phyloP scores from a whole-genome alignment of 2,329 filamentous ascomycete species.

The Ophiocordyceps australis region DNA sequence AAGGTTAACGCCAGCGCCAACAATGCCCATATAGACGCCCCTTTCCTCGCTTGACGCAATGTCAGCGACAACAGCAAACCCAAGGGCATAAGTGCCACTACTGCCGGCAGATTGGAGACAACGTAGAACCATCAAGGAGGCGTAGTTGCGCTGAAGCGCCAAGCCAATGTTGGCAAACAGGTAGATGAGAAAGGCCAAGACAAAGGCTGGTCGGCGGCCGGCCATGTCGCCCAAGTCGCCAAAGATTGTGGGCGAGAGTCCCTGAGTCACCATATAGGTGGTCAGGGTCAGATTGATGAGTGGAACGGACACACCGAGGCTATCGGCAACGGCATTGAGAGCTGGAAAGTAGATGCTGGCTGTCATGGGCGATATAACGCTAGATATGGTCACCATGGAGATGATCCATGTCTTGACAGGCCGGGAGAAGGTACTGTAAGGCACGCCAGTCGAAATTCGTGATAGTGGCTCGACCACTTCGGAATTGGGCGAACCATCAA shows the following conservation, averaged over 20 bases:
- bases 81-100: constrained; percentile 52
- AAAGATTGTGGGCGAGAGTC: constrained; percentile 39
- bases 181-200: constrained; percentile 38
- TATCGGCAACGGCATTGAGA: constrained; percentile 18
- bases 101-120: constrained; percentile 46
- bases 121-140: constrained; percentile 39
- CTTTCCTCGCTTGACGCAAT: constrained; percentile 50
- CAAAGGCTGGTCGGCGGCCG: constrained; percentile 42
- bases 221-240: constrained; percentile 43
- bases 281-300: constrained; percentile 33
- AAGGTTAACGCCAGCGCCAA: constrained; percentile 39
- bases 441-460: constrained; percentile 5
- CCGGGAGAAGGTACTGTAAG: constrained; percentile 12
- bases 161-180: constrained; percentile 40
- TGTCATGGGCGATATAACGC: constrained; percentile 38
- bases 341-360: constrained; percentile 38
- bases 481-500: too few relatives aligned
- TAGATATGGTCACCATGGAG: constrained; percentile 29
- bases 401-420: constrained; percentile 31
- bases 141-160: constrained; percentile 36
- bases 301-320: constrained; percentile 17
- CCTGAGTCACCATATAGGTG: constrained; percentile 47
- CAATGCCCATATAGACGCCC: constrained; percentile 54
- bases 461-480: constrained; percentile 6
- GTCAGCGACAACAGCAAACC: constrained; percentile 55